These are phyloP conservation scores for Hericium erinaceus DNA, from an alignment of 768 basidiomycete species.

Conservation along the genomic window DNA sequence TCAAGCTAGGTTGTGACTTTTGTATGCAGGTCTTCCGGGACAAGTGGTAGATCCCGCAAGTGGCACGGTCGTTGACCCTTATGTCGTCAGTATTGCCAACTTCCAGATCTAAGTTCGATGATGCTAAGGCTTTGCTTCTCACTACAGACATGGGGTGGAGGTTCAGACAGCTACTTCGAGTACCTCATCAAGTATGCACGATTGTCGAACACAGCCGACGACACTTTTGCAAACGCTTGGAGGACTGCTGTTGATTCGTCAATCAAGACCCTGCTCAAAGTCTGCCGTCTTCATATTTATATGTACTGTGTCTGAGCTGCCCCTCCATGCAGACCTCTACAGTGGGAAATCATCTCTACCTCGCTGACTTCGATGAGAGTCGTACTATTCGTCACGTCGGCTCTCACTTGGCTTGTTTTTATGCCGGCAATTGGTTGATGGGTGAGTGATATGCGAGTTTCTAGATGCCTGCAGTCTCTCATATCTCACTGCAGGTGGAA, in stretches of 20 bases:
- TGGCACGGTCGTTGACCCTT: constrained; percentile 40
- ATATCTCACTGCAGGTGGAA: constrained; percentile 38
- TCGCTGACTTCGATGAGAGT: constrained; percentile 51
- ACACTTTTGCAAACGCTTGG: constrained; percentile 61
- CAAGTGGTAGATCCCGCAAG: constrained; percentile 47
- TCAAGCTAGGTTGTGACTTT: too few species aligned
- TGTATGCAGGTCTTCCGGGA: constrained; percentile 38
- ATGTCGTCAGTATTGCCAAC: constrained; percentile 33
- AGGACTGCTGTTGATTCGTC: constrained; percentile 63
- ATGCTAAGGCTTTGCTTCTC: not conserved
- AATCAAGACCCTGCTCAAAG: constrained; percentile 40
- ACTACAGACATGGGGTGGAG: constrained; percentile 55
- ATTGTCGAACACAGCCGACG: constrained; percentile 55
- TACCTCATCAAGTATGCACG: constrained; percentile 69
- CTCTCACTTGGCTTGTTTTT: constrained; percentile 69
- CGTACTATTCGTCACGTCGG: constrained; percentile 46
- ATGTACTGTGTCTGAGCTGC: too few species aligned
- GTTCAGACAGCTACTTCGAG: constrained; percentile 70
- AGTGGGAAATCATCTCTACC: constrained; percentile 50
- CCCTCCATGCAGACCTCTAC: constrained; percentile 42
- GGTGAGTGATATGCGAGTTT: constrained; percentile 25
- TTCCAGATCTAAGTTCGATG: not conserved
- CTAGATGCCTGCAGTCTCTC: not conserved
- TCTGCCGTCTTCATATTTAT: too few species aligned
- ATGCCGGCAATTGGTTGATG: constrained; percentile 69